A percentile compares a stretch with the other conserved stretches of the same genome.
phyloP scores from a whole-genome alignment of 768 basidiomycete genomes.

The Rhizopogon salebrosus region DNA sequence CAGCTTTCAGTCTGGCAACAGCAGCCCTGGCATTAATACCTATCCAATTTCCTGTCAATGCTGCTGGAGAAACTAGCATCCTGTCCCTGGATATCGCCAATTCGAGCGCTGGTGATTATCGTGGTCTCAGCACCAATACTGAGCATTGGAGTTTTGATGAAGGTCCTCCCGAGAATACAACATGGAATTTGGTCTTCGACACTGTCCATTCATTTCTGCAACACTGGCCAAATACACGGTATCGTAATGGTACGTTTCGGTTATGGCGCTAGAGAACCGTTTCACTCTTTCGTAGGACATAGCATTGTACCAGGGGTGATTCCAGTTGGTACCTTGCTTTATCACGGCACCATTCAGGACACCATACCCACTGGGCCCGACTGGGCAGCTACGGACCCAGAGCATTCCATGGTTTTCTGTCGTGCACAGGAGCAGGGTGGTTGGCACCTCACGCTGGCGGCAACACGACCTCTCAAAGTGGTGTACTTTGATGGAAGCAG shows the following conservation, averaged over 20 bases:
- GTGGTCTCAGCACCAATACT: too few relatives aligned
- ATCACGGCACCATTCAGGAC: slow-evolving; percentile 22
- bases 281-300: slow-evolving; percentile 14
- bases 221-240: slow-evolving; percentile 33
- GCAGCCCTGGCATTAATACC: too few relatives aligned
- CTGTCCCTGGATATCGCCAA: too few relatives aligned
- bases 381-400: slow-evolving; percentile 32
- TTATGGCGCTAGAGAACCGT: not conserved
- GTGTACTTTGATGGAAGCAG: slow-evolving; percentile 29
- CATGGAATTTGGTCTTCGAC: slow-evolving; percentile 30
- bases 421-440: not conserved
- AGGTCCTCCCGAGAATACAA: slow-evolving; percentile 21
- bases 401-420: slow-evolving; percentile 35
- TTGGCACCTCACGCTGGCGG: slow-evolving; percentile 26
- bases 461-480: slow-evolving; percentile 23
- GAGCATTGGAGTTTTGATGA: slow-evolving; percentile 15
- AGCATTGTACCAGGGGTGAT: slow-evolving; percentile 28
- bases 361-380: slow-evolving; percentile 24
- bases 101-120: too few relatives aligned
- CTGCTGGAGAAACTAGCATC: too few relatives aligned
- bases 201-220: slow-evolving; percentile 30
- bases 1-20: too few relatives aligned
- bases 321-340: slow-evolving; percentile 30
- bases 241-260: slow-evolving; percentile 24
- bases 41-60: too few relatives aligned